Evolutionary conservation across 192 early-diverging fungal species (phyloP).

Genomic region (Anaeromyces robustus): DNA sequence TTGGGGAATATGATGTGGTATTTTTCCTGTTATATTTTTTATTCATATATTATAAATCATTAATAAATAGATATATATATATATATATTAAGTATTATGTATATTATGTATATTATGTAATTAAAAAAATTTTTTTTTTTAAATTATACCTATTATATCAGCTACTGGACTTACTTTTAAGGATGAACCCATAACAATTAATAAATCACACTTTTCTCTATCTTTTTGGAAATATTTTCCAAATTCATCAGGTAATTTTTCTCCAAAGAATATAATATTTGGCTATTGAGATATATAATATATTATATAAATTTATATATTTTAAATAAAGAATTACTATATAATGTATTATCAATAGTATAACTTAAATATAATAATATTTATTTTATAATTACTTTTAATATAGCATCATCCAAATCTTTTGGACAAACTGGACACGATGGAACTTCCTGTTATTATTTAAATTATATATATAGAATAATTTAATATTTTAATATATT

Average conservation of each 20-base stretch:
- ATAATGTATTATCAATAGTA: neutral
- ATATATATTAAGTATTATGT: neutral
- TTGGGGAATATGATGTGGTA: conserved; percentile 70
- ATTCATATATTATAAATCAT: conserved; percentile 1
- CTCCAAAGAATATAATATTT: conserved; percentile 95
- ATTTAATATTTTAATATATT: too few relatives aligned
- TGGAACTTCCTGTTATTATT: neutral
- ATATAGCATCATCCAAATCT: neutral
- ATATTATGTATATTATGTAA: too few relatives aligned
- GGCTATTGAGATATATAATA: conserved; percentile 59
- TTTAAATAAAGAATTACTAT: conserved; percentile 1
- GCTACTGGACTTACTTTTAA: conserved; percentile 89
- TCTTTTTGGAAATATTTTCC: conserved; percentile 56
- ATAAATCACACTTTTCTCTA: conserved; percentile 58
- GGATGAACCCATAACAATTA: conserved; percentile 93
- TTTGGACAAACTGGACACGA: neutral
- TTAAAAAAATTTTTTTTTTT: neutral
- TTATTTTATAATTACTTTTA: neutral
- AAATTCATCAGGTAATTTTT: conserved; percentile 70
- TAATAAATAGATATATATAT: neutral
- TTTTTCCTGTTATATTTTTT: conserved; percentile 16
- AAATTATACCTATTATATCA: conserved; percentile 42
- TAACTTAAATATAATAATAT: too few relatives aligned
- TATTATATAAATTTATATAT: too few relatives aligned
- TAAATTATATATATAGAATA: too few relatives aligned